These are phyloP conservation scores for Tricholoma sp. DNA, from an alignment of 768 basidiomycete genomes.

Conservation along the genomic window DNA sequence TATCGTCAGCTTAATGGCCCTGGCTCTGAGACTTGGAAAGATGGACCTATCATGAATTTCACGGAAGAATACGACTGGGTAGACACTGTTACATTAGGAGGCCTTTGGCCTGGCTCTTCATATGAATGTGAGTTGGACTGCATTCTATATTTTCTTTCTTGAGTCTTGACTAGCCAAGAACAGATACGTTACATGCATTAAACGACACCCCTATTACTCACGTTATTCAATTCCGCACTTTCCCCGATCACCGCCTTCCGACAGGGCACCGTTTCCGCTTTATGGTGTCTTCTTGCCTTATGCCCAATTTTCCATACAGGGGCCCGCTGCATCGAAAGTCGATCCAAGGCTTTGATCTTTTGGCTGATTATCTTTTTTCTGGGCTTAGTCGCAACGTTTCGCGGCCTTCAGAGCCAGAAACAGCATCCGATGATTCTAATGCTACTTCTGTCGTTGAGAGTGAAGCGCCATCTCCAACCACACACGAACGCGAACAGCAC, in stretches of 20 bases:
- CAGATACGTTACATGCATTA: neutral
- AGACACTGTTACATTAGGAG: conserved; percentile 43
- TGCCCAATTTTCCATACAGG: conserved; percentile 70
- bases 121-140: conserved; percentile 56
- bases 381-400: neutral
- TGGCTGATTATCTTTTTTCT: conserved; percentile 49
- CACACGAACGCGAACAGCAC: neutral
- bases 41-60: conserved; percentile 47
- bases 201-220: neutral
- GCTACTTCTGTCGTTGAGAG: neutral
- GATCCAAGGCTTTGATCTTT: conserved; percentile 61
- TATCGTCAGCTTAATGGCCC: conserved; percentile 37
- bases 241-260: conserved; percentile 61
- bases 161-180: neutral
- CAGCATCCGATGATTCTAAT: neutral
- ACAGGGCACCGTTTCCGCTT: conserved; percentile 60
- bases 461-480: neutral
- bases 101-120: conserved; percentile 62
- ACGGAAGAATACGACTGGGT: conserved; percentile 51
- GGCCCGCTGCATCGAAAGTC: conserved; percentile 44
- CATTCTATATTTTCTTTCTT: neutral
- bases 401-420: conserved; percentile 4
- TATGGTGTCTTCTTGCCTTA: conserved; percentile 60
- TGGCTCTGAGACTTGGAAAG: conserved; percentile 40
- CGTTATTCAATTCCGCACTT: conserved; percentile 66